Conservation (phyloP, 495 filamentous ascomycete species). For the Penicillium subrubescens region DNA sequence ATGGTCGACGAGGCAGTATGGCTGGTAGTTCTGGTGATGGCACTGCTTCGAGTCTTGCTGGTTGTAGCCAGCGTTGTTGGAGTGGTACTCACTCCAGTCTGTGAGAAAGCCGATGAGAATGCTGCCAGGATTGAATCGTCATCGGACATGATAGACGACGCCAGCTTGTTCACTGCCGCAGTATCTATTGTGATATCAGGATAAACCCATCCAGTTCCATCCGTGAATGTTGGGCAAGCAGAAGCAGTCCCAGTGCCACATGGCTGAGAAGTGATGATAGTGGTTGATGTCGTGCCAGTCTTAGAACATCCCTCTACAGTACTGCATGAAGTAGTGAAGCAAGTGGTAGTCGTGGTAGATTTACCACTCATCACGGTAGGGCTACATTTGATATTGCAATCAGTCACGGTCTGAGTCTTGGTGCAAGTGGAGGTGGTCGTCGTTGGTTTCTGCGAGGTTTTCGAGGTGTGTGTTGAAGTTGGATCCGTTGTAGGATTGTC, state of each 20-base stretch:
- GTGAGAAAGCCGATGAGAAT: not conserved
- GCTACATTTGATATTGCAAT: not conserved
- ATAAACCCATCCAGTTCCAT: not conserved
- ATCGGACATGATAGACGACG: not conserved
- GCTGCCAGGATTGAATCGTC: not conserved
- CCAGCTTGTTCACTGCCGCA: not conserved
- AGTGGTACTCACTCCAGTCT: not conserved
- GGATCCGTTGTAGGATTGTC: not conserved
- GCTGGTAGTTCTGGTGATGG: not conserved
- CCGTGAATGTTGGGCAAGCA: not conserved
- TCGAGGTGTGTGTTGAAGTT: not conserved
- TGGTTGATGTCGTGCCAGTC: not conserved
- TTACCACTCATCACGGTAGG: not conserved
- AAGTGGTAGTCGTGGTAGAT: not conserved
- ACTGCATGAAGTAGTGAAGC: not conserved
- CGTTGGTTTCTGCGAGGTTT: not conserved
- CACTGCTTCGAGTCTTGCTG: not conserved
- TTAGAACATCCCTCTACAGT: not conserved
- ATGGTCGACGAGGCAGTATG: not conserved
- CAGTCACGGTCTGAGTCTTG: not conserved
- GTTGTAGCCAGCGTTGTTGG: not conserved
- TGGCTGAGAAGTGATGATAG: not conserved
- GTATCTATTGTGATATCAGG: not conserved
- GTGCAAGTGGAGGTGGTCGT: not conserved
- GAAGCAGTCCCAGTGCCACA: not conserved